Evolutionary conservation across 2,329 filamentous ascomycete species (phyloP), one percentile per base, ranked within the genome.

Genomic region (Apiospora hydei): DNA sequence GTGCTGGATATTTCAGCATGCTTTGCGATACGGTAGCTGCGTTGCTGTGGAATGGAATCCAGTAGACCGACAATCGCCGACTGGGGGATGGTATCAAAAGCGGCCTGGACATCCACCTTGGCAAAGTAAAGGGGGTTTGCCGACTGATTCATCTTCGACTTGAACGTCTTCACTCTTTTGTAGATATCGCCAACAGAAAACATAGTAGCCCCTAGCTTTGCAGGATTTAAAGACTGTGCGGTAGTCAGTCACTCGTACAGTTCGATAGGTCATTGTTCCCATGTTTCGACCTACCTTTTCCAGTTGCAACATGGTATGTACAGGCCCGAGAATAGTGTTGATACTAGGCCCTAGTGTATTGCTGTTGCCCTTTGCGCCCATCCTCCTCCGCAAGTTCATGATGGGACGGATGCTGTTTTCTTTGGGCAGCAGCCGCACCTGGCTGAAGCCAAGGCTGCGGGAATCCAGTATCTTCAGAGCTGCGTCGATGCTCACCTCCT

Each of bases 81-180:
- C 80, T 98, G 96, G 0, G 96, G 96, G 64, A 99, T 98, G 0
- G 93, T 98, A 81, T 99, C 96, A 80, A 98, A 99, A 77, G 96
- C 97, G 2, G 94, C 91, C 79, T 94, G 90, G 26, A 99, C 95
- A 78, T 99, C 96, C 16, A 97, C 86, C 80, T 99, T 99, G 73
- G 92, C 95, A 82, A 98, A 97, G 82, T 93, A 98, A 1, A 98
- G 82, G 5, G 82, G 85, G 11, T 79, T 77, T 0, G 82, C 77
- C 0, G 75, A 74, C 1, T 81, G 72, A 0, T 82, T 81, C 14
- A 93, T 80, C 0, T 75, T 81, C 2, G 82, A 77, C 74, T 92
- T 92, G 83, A 97, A 98, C 0, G 75, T 77, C 73, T 92, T 93
- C 30, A 99, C 83, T 26, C 90, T 91, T 16, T 85, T 84, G 76